Evolutionary conservation across 805 yeast species (phyloP), one percentile per base, ranked within the genome.

Genomic region (Martiniozyma abietophila): DNA sequence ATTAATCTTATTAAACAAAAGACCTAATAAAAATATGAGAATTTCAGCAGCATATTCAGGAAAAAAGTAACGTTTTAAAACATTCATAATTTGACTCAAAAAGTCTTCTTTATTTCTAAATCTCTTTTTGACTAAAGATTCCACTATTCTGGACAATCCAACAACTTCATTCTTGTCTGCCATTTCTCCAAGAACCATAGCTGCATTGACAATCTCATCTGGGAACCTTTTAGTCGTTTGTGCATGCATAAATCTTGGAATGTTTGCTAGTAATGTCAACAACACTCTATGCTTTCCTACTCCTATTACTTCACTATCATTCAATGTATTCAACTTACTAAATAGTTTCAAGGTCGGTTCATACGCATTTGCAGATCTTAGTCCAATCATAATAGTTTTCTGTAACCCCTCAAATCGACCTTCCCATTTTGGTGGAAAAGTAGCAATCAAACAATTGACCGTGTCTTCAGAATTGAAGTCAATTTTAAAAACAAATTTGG

Each of bases 361-460:
- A 62, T 78, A 81, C 0, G 96, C 72, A 32, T 75, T 73, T 1
- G 86, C 64, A 0, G 96, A 86, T 34, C 95, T 61, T 37, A 94
- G 60, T 0, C 99, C 99, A 29, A 76, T 72, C 69, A 85, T 63
- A 0, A 88, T 74, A 14, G 80, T 67, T 29, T 71, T 77, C 48
- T 86, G 95, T 6, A 92, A 61, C 0, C 97, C 97, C 49, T 80
- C 89, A 54, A 86, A 92, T 37, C 76, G 71, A 1, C 96, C 95
- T 50, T 88, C 95, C 98, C 97, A 92, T 38, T 82, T 80, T 0
- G 92, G 76, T 0, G 99, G 99, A 51, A 88, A 92, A 0, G 92
- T 81, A 0, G 92, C 71, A 12, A 83, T 73, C 39, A 88, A 65
- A 53, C 94, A 78, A 17, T 80, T 74, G 2, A 86, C 89, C 0